Conservation (phyloP, 1,139 yeast genomes). For the Geotrichum klebahnii region DNA sequence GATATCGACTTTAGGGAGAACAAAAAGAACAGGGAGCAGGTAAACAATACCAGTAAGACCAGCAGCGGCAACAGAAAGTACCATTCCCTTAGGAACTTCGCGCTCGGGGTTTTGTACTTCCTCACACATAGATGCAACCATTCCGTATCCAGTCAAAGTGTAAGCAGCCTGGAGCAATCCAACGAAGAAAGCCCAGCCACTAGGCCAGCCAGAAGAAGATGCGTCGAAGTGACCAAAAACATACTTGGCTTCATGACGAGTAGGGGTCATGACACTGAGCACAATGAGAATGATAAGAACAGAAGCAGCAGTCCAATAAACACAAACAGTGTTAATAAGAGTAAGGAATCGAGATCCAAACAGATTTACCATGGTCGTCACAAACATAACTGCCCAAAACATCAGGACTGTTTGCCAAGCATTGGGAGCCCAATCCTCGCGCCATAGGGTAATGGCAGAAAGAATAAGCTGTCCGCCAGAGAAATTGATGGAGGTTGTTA, state of each 20-base stretch:
- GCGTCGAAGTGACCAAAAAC: slow-evolving; percentile 30
- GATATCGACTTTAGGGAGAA: slow-evolving; percentile 55
- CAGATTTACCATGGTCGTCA: slow-evolving; percentile 23
- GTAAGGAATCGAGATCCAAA: slow-evolving; percentile 24
- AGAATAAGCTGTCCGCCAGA: slow-evolving; percentile 23
- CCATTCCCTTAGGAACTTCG: slow-evolving; percentile 70
- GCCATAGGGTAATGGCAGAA: slow-evolving; percentile 20
- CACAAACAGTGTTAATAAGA: slow-evolving; percentile 26
- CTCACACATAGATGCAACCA: slow-evolving; percentile 75
- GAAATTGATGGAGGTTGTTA: slow-evolving; percentile 20
- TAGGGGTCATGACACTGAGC: slow-evolving; percentile 25
- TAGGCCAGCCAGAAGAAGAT: slow-evolving; percentile 29
- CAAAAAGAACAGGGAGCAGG: slow-evolving; percentile 64
- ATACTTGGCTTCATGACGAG: slow-evolving; percentile 25
- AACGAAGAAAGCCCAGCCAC: slow-evolving; percentile 36
- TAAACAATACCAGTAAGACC: slow-evolving; percentile 65
- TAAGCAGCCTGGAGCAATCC: slow-evolving; percentile 77
- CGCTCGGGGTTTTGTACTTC: slow-evolving; percentile 73
- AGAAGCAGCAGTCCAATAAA: slow-evolving; percentile 26
- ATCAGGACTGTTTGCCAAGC: slow-evolving; percentile 24
- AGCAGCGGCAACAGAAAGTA: slow-evolving; percentile 61
- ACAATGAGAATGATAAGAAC: slow-evolving; percentile 27
- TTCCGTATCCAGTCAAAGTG: slow-evolving; percentile 77
- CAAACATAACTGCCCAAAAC: slow-evolving; percentile 26
- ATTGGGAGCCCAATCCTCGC: slow-evolving; percentile 18